A percentile compares a stretch with the other conserved stretches of the same genome.
These are phyloP conservation scores for Scheffersomyces lignosus DNA, from an alignment of 805 yeast species.

Conservation along the genomic window DNA sequence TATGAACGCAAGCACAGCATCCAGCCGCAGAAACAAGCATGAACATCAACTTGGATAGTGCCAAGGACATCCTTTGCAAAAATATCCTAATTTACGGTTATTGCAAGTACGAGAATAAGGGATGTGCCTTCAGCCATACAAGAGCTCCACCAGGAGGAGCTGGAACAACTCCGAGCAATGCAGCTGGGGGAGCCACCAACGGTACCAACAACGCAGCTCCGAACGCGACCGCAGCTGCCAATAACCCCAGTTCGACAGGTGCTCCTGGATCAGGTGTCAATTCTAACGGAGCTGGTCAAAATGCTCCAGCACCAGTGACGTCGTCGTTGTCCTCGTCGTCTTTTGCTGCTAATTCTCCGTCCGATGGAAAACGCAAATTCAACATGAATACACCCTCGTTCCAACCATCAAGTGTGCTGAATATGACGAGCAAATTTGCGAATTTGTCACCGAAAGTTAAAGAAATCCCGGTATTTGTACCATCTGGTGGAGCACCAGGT, in stretches of 20 bases:
- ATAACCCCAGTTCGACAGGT: conserved; percentile 3
- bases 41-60: conserved; percentile 52
- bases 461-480: conserved; percentile 51
- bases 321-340: conserved; percentile 44
- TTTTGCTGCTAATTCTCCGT: conserved; percentile 8
- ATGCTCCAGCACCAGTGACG: conserved; percentile 51
- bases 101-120: conserved; percentile 84
- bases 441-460: conserved; percentile 49
- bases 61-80: conserved; percentile 77
- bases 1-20: no score
- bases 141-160: conserved; percentile 9
- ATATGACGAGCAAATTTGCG: conserved; percentile 38
- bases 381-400: conserved; percentile 45
- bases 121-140: conserved; percentile 80
- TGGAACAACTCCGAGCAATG: not conserved
- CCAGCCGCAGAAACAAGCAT: no score
- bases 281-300: conserved; percentile 54
- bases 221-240: conserved; percentile 1
- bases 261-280: conserved; percentile 32
- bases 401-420: conserved; percentile 37
- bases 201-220: not conserved
- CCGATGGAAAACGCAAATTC: conserved; percentile 32
- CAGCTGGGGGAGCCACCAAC: not conserved
- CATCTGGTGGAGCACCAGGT: conserved; percentile 22
- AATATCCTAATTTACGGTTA: conserved; percentile 84